Evolutionary conservation across 2,329 filamentous ascomycete genomes (phyloP).

Genomic region (Penicillium fuscoglaucum): DNA sequence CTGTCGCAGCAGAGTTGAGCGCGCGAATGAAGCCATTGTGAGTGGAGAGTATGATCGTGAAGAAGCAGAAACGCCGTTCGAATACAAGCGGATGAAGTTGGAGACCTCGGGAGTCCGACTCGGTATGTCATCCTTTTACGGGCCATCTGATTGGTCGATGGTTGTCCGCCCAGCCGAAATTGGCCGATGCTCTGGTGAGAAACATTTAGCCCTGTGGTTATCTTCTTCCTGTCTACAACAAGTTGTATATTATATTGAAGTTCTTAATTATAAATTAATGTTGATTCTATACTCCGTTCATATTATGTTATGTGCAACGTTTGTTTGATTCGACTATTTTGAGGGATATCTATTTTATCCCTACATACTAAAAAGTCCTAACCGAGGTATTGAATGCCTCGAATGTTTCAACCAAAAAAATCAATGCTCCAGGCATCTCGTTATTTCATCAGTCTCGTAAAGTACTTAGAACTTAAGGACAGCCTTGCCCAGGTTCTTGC

Average conservation of each 20-base stretch:
- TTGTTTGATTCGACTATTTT: slow-evolving; percentile 2
- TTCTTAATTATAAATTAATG: background rate
- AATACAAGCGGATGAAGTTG: slow-evolving; percentile 34
- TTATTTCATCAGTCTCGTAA: slow-evolving; percentile 15
- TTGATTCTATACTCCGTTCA: background rate
- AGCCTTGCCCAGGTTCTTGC: slow-evolving; percentile 85
- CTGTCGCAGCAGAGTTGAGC: slow-evolving; percentile 41
- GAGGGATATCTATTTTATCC: background rate
- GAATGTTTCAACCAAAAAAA: slow-evolving; percentile 2
- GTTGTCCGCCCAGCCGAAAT: slow-evolving; percentile 41
- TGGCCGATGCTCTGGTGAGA: slow-evolving; percentile 32
- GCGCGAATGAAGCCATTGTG: slow-evolving; percentile 46
- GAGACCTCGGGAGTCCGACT: slow-evolving; percentile 41
- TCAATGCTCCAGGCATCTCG: slow-evolving; percentile 13
- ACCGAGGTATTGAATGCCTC: slow-evolving; percentile 17
- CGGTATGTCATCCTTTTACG: slow-evolving; percentile 44
- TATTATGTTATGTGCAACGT: background rate
- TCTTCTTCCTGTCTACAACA: slow-evolving; percentile 1
- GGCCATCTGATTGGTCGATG: slow-evolving; percentile 37
- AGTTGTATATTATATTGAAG: background rate
- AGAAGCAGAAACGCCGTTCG: slow-evolving; percentile 17
- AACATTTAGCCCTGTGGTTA: slow-evolving; percentile 21
- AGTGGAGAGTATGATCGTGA: slow-evolving; percentile 19
- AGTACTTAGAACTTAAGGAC: slow-evolving; percentile 66
- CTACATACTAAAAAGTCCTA: slow-evolving; percentile 8